A percentile compares a stretch with the other conserved stretches of the same genome.
These are phyloP conservation scores for Pleodorina starrii DNA, from an alignment of 139 green algal genomes.

Conservation along the genomic window DNA sequence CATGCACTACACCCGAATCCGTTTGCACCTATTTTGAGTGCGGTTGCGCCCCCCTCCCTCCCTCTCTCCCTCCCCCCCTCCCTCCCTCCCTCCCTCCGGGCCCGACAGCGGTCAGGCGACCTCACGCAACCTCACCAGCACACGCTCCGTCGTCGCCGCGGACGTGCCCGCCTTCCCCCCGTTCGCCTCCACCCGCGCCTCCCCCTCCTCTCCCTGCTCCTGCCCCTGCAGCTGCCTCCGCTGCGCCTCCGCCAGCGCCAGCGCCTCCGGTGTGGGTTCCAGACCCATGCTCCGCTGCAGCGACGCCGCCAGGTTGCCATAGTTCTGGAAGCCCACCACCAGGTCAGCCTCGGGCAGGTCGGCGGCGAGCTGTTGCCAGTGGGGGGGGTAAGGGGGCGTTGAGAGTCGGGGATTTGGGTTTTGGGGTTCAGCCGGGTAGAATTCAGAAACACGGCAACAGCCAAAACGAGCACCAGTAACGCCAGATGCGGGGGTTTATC, in stretches of 20 bases:
- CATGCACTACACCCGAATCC: too few relatives aligned
- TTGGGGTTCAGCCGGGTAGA: too few relatives aligned
- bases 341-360: conserved; percentile 91
- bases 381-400: too few relatives aligned
- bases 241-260: conserved; percentile 28
- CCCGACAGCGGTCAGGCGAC: too few relatives aligned
- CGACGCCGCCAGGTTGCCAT: conserved; percentile 68
- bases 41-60: too few relatives aligned
- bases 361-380: conserved; percentile 65
- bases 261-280: conserved; percentile 2
- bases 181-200: not conserved
- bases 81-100: too few relatives aligned
- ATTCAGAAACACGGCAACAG: too few relatives aligned
- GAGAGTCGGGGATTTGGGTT: too few relatives aligned
- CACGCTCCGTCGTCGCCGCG: not conserved
- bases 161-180: not conserved
- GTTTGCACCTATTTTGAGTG: too few relatives aligned
- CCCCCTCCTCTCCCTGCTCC: not conserved
- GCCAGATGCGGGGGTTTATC: too few relatives aligned
- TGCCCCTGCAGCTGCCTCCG: conserved; percentile 8
- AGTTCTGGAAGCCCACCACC: conserved; percentile 80
- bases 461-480: too few relatives aligned
- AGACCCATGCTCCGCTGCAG: conserved; percentile 68
- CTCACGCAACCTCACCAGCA: conserved; percentile 42
- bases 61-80: too few relatives aligned